phyloP scores from a whole-genome alignment of 768 basidiomycete genomes.

The Cyclocybe cylindracea region DNA sequence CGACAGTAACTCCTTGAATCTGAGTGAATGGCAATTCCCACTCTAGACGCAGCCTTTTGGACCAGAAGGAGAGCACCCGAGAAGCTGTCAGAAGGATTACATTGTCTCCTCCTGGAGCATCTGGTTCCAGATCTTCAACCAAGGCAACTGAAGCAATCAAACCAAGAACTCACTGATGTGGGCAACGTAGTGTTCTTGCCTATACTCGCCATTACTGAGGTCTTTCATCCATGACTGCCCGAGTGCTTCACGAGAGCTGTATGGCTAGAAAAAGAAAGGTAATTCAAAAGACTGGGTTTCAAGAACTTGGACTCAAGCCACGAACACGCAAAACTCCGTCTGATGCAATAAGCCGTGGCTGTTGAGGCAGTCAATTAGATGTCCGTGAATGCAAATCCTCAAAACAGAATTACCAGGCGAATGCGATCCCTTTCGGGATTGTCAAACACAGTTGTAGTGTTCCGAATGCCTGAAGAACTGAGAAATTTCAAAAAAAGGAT shows the following conservation, averaged over 20 bases:
- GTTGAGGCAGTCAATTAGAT: conserved; percentile 5
- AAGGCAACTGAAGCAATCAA: background rate
- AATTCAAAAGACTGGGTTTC: background rate
- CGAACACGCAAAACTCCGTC: conserved; percentile 88
- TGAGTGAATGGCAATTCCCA: conserved; percentile 92
- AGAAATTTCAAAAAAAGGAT: background rate
- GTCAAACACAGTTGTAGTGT: conserved; percentile 98
- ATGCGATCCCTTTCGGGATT: conserved; percentile 86
- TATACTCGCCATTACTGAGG: conserved; percentile 84
- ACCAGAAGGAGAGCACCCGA: conserved; percentile 81
- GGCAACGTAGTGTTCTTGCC: conserved; percentile 85
- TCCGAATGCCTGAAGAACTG: conserved; percentile 74
- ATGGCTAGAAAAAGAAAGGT: conserved; percentile 55
- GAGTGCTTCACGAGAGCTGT: conserved; percentile 84
- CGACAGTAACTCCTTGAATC: conserved; percentile 85
- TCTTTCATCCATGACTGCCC: conserved; percentile 99
- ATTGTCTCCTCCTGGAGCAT: conserved; percentile 78
- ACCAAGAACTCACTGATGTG: conserved; percentile 72
- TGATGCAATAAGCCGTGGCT: conserved; percentile 84
- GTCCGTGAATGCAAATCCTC: background rate
- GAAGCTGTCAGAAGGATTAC: conserved; percentile 79
- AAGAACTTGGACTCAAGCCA: conserved; percentile 4
- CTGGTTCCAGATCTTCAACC: conserved; percentile 32
- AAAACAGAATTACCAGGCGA: conserved; percentile 55
- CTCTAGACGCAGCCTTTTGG: conserved; percentile 78